Evolutionary conservation across 2,329 filamentous ascomycete genomes (phyloP), one percentile per base, ranked within the genome.

Genomic region (Cordyceps javanica): DNA sequence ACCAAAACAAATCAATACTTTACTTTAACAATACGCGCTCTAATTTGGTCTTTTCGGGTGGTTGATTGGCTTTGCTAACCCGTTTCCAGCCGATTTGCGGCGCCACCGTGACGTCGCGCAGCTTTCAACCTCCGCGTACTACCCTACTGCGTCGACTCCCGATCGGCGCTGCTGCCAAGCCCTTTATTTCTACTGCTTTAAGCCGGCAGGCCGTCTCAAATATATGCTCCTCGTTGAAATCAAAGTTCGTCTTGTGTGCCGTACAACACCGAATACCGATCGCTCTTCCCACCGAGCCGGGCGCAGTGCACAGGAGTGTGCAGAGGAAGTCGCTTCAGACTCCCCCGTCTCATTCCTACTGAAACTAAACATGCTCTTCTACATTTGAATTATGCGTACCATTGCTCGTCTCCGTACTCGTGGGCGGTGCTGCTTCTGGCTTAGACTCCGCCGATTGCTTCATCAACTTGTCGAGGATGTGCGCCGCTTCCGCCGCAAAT

Each of bases 381-480:
- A n/a, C n/a, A n/a, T n/a, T n/a, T n/a, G n/a, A n/a, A n/a, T n/a
- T n/a, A n/a, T n/a, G n/a, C n/a, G n/a, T n/a, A n/a, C n/a, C n/a
- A n/a, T n/a, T n/a, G n/a, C n/a, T n/a, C n/a, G n/a, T n/a, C n/a
- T n/a, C n/a, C n/a, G n/a, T n/a, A n/a, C n/a, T n/a, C n/a, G n/a
- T n/a, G n/a, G n/a, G n/a, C 11, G 28, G 46, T 28, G 46, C 19
- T 25, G 28, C 30, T 6, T 10, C 9, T 30, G 25, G 19, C 16
- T 49, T 36, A 9, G 28, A n/a, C 14, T 19, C 46, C 2, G 21
- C 28, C n/a, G 42, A 38, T 14, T 36, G 48, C 30, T 25, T 11
- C 19, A n/a, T 21, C 28, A 60, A 55, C 44, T 48, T 55, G 28
- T 56, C 45, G 62, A 60, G 53, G 36, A 59, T 32, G 26, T 52